phyloP scores from a whole-genome alignment of 208 protist species.

The Crithidia thermophila region DNA sequence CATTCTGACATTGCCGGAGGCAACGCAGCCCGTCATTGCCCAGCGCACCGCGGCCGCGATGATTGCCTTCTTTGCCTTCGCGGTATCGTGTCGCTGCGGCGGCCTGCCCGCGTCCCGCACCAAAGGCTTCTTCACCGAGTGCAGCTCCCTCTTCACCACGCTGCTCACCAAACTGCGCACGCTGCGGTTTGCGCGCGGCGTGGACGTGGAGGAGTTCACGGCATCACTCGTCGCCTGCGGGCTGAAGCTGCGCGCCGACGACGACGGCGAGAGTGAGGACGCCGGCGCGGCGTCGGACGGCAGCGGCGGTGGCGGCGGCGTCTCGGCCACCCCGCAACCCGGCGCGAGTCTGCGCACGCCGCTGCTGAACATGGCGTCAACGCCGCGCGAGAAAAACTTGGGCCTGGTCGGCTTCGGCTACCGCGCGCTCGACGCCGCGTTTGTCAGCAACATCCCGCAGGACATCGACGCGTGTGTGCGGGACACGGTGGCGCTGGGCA shows the following conservation, averaged over 20 bases:
- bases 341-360: not conserved
- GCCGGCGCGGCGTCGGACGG: not conserved
- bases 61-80: slow-evolving; percentile 67
- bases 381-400: slow-evolving; percentile 27
- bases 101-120: slow-evolving; percentile 47
- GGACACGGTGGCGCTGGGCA: slow-evolving; percentile 61
- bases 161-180: slow-evolving; percentile 46
- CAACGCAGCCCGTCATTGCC: slow-evolving; percentile 29
- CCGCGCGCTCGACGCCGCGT: slow-evolving; percentile 52
- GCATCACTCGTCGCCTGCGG: slow-evolving; percentile 77
- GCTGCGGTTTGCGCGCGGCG: slow-evolving; percentile 43
- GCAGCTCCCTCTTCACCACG: slow-evolving; percentile 53
- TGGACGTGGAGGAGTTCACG: slow-evolving; percentile 74
- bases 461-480: slow-evolving; percentile 65
- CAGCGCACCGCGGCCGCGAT: slow-evolving; percentile 51
- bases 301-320: not conserved
- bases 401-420: slow-evolving; percentile 59
- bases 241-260: slow-evolving; percentile 57
- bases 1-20: slow-evolving; percentile 14
- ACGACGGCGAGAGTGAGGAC: slow-evolving; percentile 26
- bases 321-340: not conserved
- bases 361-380: not conserved
- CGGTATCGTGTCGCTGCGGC: slow-evolving; percentile 51
- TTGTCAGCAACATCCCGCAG: slow-evolving; percentile 61
- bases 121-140: slow-evolving; percentile 74